These are phyloP conservation scores for Pythium chondricola DNA, from an alignment of 352 stramenopile genomes.

Conservation along the genomic window DNA sequence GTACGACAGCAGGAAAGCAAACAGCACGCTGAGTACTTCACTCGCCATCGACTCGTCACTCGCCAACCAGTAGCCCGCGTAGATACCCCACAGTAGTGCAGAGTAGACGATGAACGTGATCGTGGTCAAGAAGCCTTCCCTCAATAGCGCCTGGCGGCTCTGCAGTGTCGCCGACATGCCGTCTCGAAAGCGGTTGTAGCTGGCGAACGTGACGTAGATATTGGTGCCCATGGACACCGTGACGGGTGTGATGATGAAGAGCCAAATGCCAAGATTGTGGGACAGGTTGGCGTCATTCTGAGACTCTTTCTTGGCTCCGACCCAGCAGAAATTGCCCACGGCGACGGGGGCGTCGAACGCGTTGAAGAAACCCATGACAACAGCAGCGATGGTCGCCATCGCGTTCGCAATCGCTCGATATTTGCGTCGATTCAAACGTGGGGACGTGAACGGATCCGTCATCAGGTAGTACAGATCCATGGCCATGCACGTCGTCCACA, in stretches of 20 bases:
- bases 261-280: conserved; percentile 37
- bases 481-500: conserved; percentile 66
- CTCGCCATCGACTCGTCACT: conserved; percentile 18
- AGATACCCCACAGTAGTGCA: conserved; percentile 57
- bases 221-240: conserved; percentile 47
- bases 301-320: conserved; percentile 39
- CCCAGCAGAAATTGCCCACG: conserved; percentile 70
- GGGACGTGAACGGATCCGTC: conserved; percentile 78
- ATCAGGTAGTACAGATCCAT: conserved; percentile 72
- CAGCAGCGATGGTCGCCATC: conserved; percentile 25
- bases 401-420: conserved; percentile 52
- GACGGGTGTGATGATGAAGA: conserved; percentile 62
- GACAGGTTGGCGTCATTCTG: conserved; percentile 27
- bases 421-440: conserved; percentile 54
- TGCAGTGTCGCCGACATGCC: conserved; percentile 55
- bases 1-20: conserved; percentile 68
- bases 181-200: conserved; percentile 48
- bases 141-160: conserved; percentile 46
- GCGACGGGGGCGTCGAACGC: conserved; percentile 50
- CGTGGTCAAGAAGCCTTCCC: conserved; percentile 65
- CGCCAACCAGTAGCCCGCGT: conserved; percentile 57
- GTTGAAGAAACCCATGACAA: conserved; percentile 47
- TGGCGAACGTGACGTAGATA: conserved; percentile 63
- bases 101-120: conserved; percentile 66
- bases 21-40: conserved; percentile 42